phyloP scores from a whole-genome alignment of 1,284 basidiomycete genomes.

The Apiotrichum gamsii region DNA sequence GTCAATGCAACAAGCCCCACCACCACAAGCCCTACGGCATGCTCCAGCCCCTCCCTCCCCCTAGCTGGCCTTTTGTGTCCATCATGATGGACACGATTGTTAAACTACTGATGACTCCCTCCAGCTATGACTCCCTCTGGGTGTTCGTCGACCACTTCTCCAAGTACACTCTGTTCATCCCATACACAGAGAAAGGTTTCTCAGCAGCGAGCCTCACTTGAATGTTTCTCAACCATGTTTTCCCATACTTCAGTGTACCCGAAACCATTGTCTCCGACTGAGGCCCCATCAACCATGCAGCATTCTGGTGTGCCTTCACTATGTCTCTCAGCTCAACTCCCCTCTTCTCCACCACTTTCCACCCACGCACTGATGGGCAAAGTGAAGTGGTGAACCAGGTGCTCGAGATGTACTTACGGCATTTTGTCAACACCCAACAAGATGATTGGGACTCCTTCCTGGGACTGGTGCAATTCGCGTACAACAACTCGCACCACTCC shows the following conservation, averaged over 20 bases:
- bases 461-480: constrained; percentile 50
- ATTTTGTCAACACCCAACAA: constrained; percentile 44
- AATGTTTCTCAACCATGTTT: too few relatives aligned
- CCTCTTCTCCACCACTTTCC: neutral
- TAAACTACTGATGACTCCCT: too few relatives aligned
- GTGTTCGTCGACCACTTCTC: too few relatives aligned
- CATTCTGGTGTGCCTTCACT: constrained; percentile 21
- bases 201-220: too few relatives aligned
- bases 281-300: constrained; percentile 22
- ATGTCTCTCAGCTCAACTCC: neutral
- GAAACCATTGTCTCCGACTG: neutral
- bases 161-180: too few relatives aligned
- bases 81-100: constrained; percentile 53
- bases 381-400: too few relatives aligned
- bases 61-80: constrained; percentile 45
- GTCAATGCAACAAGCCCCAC: constrained; percentile 47
- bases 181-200: too few relatives aligned
- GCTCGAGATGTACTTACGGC: constrained; percentile 7
- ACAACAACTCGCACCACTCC: constrained; percentile 48
- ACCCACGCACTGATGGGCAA: too few relatives aligned
- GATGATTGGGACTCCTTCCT: constrained; percentile 50
- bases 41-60: constrained; percentile 47
- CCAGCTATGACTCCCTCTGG: too few relatives aligned
- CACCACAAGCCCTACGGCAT: constrained; percentile 37
- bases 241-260: too few relatives aligned